A percentile compares a stretch with the other conserved stretches of the same genome.
phyloP scores from a whole-genome alignment of 257 asterid species.

The Forsythia viridissima region DNA sequence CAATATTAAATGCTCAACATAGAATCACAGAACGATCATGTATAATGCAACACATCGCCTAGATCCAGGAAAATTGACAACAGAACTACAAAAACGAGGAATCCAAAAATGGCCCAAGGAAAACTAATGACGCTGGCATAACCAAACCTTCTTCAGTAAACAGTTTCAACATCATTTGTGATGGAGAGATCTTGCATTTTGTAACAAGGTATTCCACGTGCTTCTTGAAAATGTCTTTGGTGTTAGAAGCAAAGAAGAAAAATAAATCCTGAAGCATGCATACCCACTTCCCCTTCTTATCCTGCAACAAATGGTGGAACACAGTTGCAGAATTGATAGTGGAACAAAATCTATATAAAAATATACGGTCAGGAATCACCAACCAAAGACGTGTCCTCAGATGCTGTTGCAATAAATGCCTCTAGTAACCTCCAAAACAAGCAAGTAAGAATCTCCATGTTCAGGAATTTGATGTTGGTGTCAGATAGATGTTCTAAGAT shows the following conservation, averaged over 20 bases:
- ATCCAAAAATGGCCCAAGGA: conserved; percentile 9
- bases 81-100: conserved; percentile 1
- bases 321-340: conserved; percentile 15
- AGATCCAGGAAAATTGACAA: conserved; percentile 16
- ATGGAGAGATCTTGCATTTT: conserved; percentile 49
- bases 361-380: conserved; percentile 26
- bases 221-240: conserved; percentile 50
- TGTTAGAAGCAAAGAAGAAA: conserved; percentile 62
- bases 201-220: conserved; percentile 55
- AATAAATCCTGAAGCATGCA: conserved; percentile 62
- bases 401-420: conserved; percentile 46
- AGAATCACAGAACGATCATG: background rate
- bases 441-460: conserved; percentile 61
- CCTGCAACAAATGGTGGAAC: conserved; percentile 46
- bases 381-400: conserved; percentile 53
- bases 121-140: background rate
- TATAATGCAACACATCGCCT: conserved; percentile 11
- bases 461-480: conserved; percentile 44
- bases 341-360: background rate
- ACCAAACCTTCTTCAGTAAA: conserved; percentile 73
- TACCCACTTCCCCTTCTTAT: conserved; percentile 51
- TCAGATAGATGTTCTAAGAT: conserved; percentile 48
- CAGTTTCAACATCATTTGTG: conserved; percentile 52
- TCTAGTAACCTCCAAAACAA: conserved; percentile 65
- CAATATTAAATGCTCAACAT: background rate